phyloP scores from a whole-genome alignment of 768 basidiomycete species.

The Xerocomus spinulosus region DNA sequence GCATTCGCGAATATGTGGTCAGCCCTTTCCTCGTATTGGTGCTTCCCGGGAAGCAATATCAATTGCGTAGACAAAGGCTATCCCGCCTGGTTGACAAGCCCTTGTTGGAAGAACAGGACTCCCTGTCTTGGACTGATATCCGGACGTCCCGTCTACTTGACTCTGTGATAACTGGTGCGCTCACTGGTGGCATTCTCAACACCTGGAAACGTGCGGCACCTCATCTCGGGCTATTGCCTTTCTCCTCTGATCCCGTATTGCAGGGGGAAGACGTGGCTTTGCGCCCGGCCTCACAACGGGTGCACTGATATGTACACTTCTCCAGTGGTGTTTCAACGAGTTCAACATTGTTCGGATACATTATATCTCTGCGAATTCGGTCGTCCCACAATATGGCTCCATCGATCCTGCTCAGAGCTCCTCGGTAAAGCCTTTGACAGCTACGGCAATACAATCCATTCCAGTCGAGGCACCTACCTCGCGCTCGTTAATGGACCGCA shows the following conservation, averaged over 20 bases:
- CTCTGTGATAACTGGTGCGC: slow-evolving; percentile 65
- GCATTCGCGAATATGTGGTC: slow-evolving; percentile 70
- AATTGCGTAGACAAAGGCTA: slow-evolving; percentile 33
- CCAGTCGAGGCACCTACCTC: not conserved
- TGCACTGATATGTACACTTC: slow-evolving; percentile 49
- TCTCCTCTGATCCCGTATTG: slow-evolving; percentile 5
- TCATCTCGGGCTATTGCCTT: not conserved
- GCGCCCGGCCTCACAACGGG: slow-evolving; percentile 58
- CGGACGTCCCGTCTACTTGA: slow-evolving; percentile 62
- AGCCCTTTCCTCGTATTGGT: slow-evolving; percentile 53
- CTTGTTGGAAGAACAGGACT: slow-evolving; percentile 6
- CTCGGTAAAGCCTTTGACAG: not conserved
- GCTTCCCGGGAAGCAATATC: slow-evolving; percentile 46
- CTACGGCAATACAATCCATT: slow-evolving; percentile 15
- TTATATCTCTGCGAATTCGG: slow-evolving; percentile 40
- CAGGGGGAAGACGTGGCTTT: slow-evolving; percentile 60
- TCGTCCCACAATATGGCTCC: not conserved
- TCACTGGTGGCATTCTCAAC: slow-evolving; percentile 59
- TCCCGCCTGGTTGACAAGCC: slow-evolving; percentile 21
- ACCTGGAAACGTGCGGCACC: slow-evolving; percentile 49
- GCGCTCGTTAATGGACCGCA: slow-evolving; percentile 32
- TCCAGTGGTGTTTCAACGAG: slow-evolving; percentile 74
- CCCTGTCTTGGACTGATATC: slow-evolving; percentile 47
- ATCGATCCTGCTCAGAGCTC: not conserved
- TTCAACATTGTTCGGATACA: slow-evolving; percentile 55